Conservation (phyloP, 1,139 yeast species). For the Hansenula lynferdii region DNA sequence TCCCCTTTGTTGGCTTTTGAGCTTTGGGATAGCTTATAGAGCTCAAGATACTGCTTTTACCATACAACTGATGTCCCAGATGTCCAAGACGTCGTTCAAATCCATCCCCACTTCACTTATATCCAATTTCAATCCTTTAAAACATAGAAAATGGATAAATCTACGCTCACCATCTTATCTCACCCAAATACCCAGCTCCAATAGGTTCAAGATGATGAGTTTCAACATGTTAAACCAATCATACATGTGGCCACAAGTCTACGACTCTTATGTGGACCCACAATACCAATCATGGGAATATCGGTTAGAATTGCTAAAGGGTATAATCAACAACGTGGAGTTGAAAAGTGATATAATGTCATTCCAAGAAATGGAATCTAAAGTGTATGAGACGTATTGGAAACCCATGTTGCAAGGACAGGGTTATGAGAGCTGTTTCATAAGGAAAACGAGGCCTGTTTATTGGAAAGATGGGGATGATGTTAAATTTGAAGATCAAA, state of each 20-base stretch:
- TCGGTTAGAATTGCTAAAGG: constrained; percentile 40
- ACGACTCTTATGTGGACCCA: constrained; percentile 39
- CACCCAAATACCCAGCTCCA: constrained; percentile 4
- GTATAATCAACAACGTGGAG: constrained; percentile 31
- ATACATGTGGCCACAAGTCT: constrained; percentile 54
- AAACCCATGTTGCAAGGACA: constrained; percentile 20
- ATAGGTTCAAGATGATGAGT: constrained; percentile 34
- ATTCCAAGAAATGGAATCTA: constrained; percentile 53
- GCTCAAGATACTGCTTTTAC: background rate
- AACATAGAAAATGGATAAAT: constrained; percentile 10
- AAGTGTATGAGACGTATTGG: constrained; percentile 44
- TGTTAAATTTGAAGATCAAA: constrained; percentile 26
- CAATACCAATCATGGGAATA: constrained; percentile 43
- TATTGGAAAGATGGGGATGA: constrained; percentile 41
- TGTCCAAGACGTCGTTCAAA: background rate
- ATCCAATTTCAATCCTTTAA: constrained; percentile 6
- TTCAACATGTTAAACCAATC: constrained; percentile 52
- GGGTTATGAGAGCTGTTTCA: constrained; percentile 41
- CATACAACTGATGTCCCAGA: background rate
- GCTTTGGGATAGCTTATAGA: too few species aligned
- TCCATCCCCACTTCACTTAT: background rate
- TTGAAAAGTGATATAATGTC: constrained; percentile 53
- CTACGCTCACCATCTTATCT: too few species aligned
- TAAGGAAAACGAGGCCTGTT: constrained; percentile 42
- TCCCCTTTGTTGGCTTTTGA: too few species aligned